Conservation (phyloP, 495 filamentous ascomycete genomes). For the Hyaloscypha bicolor region DNA sequence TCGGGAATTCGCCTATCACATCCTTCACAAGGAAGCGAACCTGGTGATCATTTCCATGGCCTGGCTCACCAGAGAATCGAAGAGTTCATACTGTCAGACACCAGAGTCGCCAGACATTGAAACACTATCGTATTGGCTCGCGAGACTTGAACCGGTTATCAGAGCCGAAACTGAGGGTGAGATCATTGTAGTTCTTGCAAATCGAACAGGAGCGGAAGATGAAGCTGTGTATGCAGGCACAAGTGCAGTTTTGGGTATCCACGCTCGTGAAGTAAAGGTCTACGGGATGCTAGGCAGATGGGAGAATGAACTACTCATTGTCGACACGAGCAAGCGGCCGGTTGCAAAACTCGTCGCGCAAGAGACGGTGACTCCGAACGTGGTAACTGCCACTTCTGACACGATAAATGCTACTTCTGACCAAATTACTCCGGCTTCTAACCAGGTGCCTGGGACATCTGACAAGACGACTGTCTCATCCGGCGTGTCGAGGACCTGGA, state of each 20-base stretch:
- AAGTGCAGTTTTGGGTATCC: slow-evolving; percentile 76
- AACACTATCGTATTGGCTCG: slow-evolving; percentile 84
- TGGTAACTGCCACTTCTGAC: no score
- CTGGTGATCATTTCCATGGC: slow-evolving; percentile 85
- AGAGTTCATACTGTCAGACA: slow-evolving; percentile 16
- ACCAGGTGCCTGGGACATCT: no score
- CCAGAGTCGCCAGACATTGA: slow-evolving; percentile 65
- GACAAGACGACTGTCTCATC: no score
- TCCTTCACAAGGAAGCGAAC: slow-evolving; percentile 52
- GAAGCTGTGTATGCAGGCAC: slow-evolving; percentile 77
- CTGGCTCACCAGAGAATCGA: slow-evolving; percentile 65
- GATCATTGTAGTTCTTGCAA: slow-evolving; percentile 77
- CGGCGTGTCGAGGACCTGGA: no score
- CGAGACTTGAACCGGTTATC: slow-evolving; percentile 64
- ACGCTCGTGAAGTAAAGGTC: slow-evolving; percentile 60
- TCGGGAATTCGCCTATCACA: neutral
- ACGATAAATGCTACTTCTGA: no score
- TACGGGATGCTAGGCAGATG: slow-evolving; percentile 64
- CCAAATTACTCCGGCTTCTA: no score
- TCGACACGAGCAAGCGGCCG: slow-evolving; percentile 46
- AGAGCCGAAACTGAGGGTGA: slow-evolving; percentile 44
- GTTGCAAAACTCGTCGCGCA: neutral
- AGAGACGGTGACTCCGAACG: no score
- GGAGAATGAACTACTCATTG: slow-evolving; percentile 62
- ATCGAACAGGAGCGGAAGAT: slow-evolving; percentile 71